A percentile compares a stretch with the other conserved stretches of the same genome.
These are phyloP conservation scores for Cystofilobasidium ferigula DNA, from an alignment of 768 basidiomycete genomes.

Conservation along the genomic window DNA sequence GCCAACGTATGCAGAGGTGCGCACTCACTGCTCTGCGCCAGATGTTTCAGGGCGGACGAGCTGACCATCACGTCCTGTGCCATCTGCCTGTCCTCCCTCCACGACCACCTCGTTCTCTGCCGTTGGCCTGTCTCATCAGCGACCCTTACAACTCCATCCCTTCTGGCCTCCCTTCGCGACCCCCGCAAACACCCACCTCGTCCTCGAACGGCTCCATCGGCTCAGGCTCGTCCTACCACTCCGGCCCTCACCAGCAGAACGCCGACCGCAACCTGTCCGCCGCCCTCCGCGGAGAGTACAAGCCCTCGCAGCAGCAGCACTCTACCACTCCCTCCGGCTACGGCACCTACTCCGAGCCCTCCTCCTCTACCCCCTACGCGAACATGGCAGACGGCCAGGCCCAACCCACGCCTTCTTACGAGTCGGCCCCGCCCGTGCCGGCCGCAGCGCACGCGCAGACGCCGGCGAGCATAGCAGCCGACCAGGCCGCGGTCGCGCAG, in stretches of 20 bases:
- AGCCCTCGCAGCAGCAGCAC: neutral
- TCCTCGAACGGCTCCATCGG: constrained; percentile 17
- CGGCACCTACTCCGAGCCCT: constrained; percentile 6
- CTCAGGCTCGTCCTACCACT: constrained; percentile 14
- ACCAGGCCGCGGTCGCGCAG: constrained; percentile 20
- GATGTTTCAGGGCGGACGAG: neutral
- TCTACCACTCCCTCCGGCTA: neutral
- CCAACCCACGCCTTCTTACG: neutral
- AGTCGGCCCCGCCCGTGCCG: constrained; percentile 6
- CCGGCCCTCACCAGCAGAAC: neutral
- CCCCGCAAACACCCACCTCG: neutral
- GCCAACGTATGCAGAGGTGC: neutral
- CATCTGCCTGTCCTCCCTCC: neutral
- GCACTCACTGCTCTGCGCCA: neutral
- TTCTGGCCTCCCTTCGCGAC: neutral
- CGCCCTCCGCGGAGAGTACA: constrained; percentile 23
- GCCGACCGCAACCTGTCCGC: constrained; percentile 18
- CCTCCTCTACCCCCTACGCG: too few relatives aligned
- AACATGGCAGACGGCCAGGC: constrained; percentile 1
- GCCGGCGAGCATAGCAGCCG: constrained; percentile 13
- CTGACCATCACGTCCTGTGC: neutral
- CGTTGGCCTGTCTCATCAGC: neutral
- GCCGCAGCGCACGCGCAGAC: neutral
- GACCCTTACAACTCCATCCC: neutral
- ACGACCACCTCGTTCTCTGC: neutral